These are phyloP conservation scores for Leavenworthia alabamica DNA, from an alignment of 345 rosid genomes.

Conservation along the genomic window DNA sequence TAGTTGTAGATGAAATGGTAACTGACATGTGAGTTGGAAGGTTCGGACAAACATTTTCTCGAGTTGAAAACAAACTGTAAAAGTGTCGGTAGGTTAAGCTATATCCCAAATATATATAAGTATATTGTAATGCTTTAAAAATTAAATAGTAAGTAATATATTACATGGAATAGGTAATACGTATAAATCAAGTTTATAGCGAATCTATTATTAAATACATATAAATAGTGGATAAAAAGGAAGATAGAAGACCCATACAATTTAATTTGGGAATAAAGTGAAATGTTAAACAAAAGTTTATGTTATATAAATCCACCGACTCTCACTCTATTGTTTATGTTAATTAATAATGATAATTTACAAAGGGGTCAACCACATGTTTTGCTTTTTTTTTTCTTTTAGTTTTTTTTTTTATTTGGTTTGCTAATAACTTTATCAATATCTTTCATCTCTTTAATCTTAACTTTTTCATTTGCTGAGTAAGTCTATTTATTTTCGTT, in stretches of 20 bases:
- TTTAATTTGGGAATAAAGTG: slow-evolving; percentile 29
- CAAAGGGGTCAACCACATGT: slow-evolving; percentile 26
- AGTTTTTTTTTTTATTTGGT: too few species aligned
- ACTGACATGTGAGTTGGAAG: too few species aligned
- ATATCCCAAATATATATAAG: not conserved
- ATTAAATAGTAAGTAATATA: not conserved
- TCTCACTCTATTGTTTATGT: not conserved
- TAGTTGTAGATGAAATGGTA: too few species aligned
- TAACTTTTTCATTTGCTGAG: too few species aligned
- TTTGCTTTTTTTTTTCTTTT: slow-evolving; percentile 2
- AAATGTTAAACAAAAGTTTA: not conserved
- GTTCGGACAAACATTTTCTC: too few species aligned
- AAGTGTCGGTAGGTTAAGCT: not conserved
- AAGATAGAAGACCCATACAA: slow-evolving; percentile 17
- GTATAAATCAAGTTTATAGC: not conserved
- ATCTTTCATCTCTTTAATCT: too few species aligned
- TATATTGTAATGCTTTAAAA: not conserved
- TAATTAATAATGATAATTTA: too few species aligned
- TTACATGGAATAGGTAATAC: not conserved
- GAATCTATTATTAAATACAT: too few species aligned
- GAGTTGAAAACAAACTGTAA: not conserved
- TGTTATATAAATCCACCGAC: slow-evolving; percentile 22
- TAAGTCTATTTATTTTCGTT: too few species aligned
- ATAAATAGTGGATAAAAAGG: too few species aligned
- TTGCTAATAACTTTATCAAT: not conserved